Base-by-base conservation (phyloP, 2,329 filamentous ascomycete species). In the Kalaharituber pfeilii region DNA sequence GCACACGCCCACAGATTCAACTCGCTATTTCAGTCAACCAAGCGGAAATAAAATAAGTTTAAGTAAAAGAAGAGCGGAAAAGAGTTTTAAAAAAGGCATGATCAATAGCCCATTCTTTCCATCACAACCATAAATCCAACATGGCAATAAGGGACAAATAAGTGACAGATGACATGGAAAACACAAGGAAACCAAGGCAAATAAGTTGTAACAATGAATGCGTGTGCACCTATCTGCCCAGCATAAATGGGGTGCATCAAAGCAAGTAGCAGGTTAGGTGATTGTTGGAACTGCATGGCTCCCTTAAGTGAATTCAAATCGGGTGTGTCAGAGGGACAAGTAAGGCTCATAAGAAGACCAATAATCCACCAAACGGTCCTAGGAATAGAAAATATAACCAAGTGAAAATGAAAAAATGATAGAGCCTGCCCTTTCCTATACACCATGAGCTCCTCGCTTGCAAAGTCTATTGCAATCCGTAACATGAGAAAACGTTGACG, bases 341-440 rank as follows among this genome's bases (percentile, higher is more conserved):
- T n/a, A n/a, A n/a, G n/a, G n/a, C n/a, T n/a, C n/a, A n/a, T n/a
- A n/a, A n/a, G n/a, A n/a, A n/a, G n/a, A n/a, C n/a, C n/a, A n/a
- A n/a, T n/a, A n/a, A n/a, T n/a, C n/a, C n/a, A n/a, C n/a, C n/a
- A n/a, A n/a, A n/a, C n/a, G n/a, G n/a, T n/a, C n/a, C n/a, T n/a
- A n/a, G n/a, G n/a, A n/a, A n/a, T n/a, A n/a, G n/a, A n/a, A n/a
- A n/a, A n/a, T n/a, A n/a, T n/a, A n/a, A n/a, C n/a, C n/a, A n/a
- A n/a, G n/a, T n/a, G 27, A 53, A 15, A 7, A 47, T 50, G 27
- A 28, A 22, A 5, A n/a, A 50, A 25, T 27, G 25, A 27, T 50
- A 29, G 50, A n/a, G 52, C 53, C 28, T 56, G 51, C 28, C 49
- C 49, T 28, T 50, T 11, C 8, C 28, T n/a, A 28, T 28, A 28